Evolutionary conservation across 2,329 filamentous ascomycete species (phyloP).

Genomic region (Parastagonospora avenae): DNA sequence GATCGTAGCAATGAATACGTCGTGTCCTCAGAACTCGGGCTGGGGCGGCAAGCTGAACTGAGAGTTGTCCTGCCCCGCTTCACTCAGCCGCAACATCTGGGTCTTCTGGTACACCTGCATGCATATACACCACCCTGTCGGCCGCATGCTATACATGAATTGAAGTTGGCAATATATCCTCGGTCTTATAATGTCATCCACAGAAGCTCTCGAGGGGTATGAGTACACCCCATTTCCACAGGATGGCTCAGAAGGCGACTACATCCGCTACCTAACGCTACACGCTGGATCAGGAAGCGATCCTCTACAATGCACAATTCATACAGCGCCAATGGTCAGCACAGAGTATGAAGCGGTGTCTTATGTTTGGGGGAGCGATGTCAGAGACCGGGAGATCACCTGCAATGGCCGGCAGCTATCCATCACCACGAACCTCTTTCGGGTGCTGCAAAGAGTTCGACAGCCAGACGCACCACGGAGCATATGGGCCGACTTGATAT

Average conservation of each 20-base stretch:
- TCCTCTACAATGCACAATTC: conserved; percentile 11
- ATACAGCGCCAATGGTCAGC: conserved; percentile 1
- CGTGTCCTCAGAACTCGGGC: too few relatives aligned
- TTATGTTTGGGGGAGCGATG: conserved; percentile 16
- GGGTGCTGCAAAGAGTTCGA: conserved; percentile 8
- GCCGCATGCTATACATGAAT: too few relatives aligned
- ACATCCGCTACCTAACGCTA: conserved; percentile 6
- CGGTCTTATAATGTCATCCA: not conserved
- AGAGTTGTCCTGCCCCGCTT: too few relatives aligned
- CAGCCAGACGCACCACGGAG: conserved; percentile 3
- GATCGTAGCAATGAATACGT: too few relatives aligned
- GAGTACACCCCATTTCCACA: conserved; percentile 7
- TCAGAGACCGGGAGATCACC: conserved; percentile 4
- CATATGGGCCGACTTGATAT: conserved; percentile 22
- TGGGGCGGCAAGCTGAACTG: too few relatives aligned
- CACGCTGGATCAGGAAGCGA: conserved; percentile 3
- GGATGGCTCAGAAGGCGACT: not conserved
- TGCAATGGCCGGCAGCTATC: conserved; percentile 6
- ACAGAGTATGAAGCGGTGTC: conserved; percentile 18
- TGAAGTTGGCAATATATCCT: too few relatives aligned
- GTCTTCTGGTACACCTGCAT: too few relatives aligned
- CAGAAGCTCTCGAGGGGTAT: not conserved
- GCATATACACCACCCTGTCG: too few relatives aligned
- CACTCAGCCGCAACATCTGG: too few relatives aligned
- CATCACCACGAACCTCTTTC: conserved; percentile 10